Base-by-base conservation (phyloP, 2,329 filamentous ascomycete species). In the Xylaria sp. region DNA sequence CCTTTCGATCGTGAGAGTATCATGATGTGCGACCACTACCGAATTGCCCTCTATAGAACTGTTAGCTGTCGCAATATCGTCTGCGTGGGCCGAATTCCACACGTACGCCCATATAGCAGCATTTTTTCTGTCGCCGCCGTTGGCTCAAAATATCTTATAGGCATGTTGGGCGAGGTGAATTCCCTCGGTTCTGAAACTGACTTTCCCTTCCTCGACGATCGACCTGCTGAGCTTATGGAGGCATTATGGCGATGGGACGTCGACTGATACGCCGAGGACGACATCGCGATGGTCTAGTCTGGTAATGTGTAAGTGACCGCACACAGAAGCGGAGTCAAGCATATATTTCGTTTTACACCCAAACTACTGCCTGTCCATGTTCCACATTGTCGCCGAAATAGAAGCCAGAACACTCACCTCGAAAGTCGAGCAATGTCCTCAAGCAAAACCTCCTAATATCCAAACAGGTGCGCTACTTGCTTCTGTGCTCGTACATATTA, bases 91-190 rank as follows among this genome's bases (percentile, higher is more conserved):
- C 9, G 12, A 58, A 56, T 48, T 34, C 64, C 30, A 54, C 55
- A 79, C 77, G 65, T 75, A 79, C 77, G 88, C 27, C 93, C 90
- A 80, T 97, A 98, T 30, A 99, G 86, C 72, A 99, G 92, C 84
- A 96, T 92, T 27, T 93, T 93, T 1, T 92, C 93, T 4, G 96
- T 98, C 34, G 96, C 94, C 19, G 94, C 93, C 79, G 93, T 97
- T 66, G 96, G 92, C 74, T 96, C 92, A 74, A 98, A 93, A 69
- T 89, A 86, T 73, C 83, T 85, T 70, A 83, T 78, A 27, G 85
- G 79, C 62, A 83, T 80, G 63, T 80, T 82, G 51, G 84, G 78
- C 65, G 86, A 82, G 65, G 82, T 81, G 75, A 86, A 85, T 75
- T 89, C 85, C 78, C 84, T 82, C 75, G 84, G 78, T 76, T 84